phyloP scores from a whole-genome alignment of 2,329 filamentous ascomycete genomes.

The Claviceps pazoutovae region DNA sequence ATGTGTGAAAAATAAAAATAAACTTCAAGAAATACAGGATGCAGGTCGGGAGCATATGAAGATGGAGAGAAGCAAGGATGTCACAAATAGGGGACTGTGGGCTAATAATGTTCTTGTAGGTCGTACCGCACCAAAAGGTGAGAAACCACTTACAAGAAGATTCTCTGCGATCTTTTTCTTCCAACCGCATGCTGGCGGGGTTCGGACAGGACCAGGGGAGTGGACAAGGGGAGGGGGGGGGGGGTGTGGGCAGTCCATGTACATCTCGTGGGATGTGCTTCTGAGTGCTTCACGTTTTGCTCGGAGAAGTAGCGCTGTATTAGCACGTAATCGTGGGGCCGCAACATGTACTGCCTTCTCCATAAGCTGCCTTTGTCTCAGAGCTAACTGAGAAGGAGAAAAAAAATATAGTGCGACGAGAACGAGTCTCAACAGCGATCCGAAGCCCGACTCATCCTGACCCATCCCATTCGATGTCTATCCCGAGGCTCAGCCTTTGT shows the following conservation, averaged over 20 bases:
- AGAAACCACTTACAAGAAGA: constrained; percentile 3
- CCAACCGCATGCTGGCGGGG: constrained; percentile 2
- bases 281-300: neutral
- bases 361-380: neutral
- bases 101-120: neutral
- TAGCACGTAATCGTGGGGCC: neutral
- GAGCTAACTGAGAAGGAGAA: neutral
- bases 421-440: neutral
- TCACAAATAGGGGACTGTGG: neutral
- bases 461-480: no score
- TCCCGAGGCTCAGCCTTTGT: neutral
- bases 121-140: neutral
- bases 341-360: neutral
- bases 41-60: neutral
- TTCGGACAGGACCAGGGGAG: neutral
- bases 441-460: no score
- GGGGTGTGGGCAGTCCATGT: neutral
- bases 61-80: neutral
- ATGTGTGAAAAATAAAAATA: neutral
- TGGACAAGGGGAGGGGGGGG: constrained; percentile 1
- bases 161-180: constrained; percentile 8
- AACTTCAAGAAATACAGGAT: neutral
- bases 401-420: neutral
- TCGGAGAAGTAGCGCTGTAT: neutral
- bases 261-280: neutral